phyloP scores from a whole-genome alignment of 1,139 yeast species.

The Sugiyamaella pinicola region DNA sequence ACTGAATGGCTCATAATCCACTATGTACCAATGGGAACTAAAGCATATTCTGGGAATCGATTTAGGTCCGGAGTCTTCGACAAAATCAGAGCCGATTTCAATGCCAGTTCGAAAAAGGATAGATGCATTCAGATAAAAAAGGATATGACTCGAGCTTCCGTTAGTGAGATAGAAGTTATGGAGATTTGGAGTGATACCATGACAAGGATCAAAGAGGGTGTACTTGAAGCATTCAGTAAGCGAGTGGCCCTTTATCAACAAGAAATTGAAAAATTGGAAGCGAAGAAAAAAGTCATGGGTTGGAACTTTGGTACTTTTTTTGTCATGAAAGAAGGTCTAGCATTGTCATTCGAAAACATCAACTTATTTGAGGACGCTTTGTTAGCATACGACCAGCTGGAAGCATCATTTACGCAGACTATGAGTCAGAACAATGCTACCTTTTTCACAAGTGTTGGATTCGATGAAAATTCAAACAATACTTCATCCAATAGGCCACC shows the following conservation, averaged over 20 bases:
- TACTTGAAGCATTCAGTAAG: constrained; percentile 58
- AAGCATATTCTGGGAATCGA: constrained; percentile 46
- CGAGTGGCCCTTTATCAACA: constrained; percentile 49
- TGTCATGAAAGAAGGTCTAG: constrained; percentile 51
- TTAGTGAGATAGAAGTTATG: constrained; percentile 40
- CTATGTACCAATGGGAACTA: constrained; percentile 51
- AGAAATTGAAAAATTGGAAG: constrained; percentile 44
- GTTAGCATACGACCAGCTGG: constrained; percentile 49
- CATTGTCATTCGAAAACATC: constrained; percentile 53
- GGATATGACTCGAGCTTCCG: constrained; percentile 41
- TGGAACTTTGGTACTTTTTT: constrained; percentile 51
- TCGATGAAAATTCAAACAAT: constrained; percentile 28
- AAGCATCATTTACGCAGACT: constrained; percentile 36
- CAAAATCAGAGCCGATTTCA: constrained; percentile 69
- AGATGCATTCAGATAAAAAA: constrained; percentile 42
- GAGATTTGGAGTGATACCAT: constrained; percentile 56
- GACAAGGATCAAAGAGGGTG: constrained; percentile 52
- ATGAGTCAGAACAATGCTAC: constrained; percentile 33
- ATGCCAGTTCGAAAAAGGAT: constrained; percentile 43
- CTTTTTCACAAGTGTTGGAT: constrained; percentile 38
- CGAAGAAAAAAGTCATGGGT: constrained; percentile 42
- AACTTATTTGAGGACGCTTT: constrained; percentile 61
- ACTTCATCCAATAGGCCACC: constrained; percentile 29
- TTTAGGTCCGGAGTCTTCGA: constrained; percentile 62
- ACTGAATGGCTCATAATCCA: constrained; percentile 69